Evolutionary conservation across 2,329 filamentous ascomycete genomes (phyloP).

Genomic region (Aspergillus sp.): DNA sequence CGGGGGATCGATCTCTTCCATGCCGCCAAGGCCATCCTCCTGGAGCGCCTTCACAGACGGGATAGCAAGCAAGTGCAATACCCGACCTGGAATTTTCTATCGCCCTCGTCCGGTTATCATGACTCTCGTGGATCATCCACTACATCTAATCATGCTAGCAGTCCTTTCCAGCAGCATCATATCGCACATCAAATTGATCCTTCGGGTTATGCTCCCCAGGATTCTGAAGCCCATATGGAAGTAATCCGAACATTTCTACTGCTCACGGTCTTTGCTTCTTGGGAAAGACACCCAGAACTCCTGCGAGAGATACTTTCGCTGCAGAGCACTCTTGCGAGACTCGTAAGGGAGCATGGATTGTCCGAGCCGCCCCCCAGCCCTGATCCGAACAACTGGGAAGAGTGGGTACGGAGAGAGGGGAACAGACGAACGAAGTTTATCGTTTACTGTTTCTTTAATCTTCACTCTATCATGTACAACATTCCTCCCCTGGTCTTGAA

Average conservation of each 20-base stretch:
- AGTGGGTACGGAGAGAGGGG: constrained; percentile 56
- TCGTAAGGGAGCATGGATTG: constrained; percentile 56
- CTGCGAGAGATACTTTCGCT: constrained; percentile 58
- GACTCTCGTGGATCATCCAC: constrained; percentile 43
- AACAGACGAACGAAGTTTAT: constrained; percentile 56
- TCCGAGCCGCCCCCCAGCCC: constrained; percentile 29
- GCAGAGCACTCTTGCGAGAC: constrained; percentile 56
- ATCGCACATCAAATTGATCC: constrained; percentile 32
- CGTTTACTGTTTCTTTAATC: constrained; percentile 59
- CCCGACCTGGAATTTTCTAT: constrained; percentile 43
- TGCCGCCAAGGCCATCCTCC: constrained; percentile 55
- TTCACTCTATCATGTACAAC: constrained; percentile 63
- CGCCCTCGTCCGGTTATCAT: constrained; percentile 37
- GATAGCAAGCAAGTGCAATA: constrained; percentile 47
- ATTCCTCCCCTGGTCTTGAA: constrained; percentile 59
- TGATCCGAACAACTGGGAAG: constrained; percentile 51
- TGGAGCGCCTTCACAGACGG: constrained; percentile 51
- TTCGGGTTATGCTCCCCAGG: constrained; percentile 37
- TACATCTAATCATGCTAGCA: constrained; percentile 42
- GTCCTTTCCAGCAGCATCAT: constrained; percentile 41
- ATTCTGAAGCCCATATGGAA: constrained; percentile 50
- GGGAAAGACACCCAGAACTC: constrained; percentile 58
- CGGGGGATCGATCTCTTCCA: constrained; percentile 58
- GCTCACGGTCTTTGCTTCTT: constrained; percentile 60
- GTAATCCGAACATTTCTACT: constrained; percentile 52